These are phyloP conservation scores for Hypocreales sp. DNA, from an alignment of 2,329 filamentous ascomycete genomes.

Conservation along the genomic window DNA sequence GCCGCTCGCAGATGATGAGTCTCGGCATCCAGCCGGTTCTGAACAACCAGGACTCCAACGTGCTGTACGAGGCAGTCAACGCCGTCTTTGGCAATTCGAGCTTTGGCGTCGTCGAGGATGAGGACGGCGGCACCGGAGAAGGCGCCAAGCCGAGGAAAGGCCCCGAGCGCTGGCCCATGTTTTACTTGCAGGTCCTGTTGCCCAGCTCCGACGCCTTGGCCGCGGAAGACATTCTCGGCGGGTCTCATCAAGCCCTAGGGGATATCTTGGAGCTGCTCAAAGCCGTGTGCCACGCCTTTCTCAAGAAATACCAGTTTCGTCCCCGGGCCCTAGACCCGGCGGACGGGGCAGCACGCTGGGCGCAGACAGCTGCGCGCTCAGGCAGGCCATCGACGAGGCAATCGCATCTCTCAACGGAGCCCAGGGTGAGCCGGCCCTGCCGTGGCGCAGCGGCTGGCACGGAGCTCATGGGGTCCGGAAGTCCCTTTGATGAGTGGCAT, in stretches of 20 bases:
- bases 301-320: conserved; percentile 56
- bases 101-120: conserved; percentile 51
- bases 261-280: conserved; percentile 43
- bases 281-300: conserved; percentile 56
- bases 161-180: conserved; percentile 79
- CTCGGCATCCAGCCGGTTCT: conserved; percentile 55
- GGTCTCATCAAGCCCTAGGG: conserved; percentile 32
- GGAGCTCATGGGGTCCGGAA: conserved; percentile 3
- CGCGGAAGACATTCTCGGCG: conserved; percentile 22
- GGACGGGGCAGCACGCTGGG: conserved; percentile 11
- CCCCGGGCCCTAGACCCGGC: conserved; percentile 19
- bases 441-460: conserved; percentile 2
- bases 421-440: conserved; percentile 1
- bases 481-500: conserved; percentile 21
- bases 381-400: conserved; percentile 6
- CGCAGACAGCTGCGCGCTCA: conserved; percentile 7
- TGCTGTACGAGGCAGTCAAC: conserved; percentile 69
- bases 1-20: conserved; percentile 65
- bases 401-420: conserved; percentile 2
- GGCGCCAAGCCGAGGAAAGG: conserved; percentile 40
- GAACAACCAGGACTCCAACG: conserved; percentile 37
- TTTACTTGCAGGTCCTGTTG: conserved; percentile 54
- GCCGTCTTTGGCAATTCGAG: conserved; percentile 57
- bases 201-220: conserved; percentile 16
- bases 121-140: conserved; percentile 17